A percentile compares a stretch with the other conserved stretches of the same genome.
phyloP scores from a whole-genome alignment of 2,329 filamentous ascomycete species.

The Fusarium xylarioides region DNA sequence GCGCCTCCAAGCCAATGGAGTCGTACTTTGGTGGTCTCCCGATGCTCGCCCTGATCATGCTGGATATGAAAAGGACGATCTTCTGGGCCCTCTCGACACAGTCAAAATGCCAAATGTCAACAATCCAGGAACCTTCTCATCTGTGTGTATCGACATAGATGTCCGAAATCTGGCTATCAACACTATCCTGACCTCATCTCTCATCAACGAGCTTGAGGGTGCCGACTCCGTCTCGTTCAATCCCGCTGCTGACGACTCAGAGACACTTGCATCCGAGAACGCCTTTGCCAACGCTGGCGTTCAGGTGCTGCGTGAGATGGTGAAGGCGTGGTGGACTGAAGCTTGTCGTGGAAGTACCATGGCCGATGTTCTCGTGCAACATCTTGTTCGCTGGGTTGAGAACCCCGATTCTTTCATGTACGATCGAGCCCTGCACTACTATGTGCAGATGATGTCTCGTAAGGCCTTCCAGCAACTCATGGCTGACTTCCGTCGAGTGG shows the following conservation, averaged over 20 bases:
- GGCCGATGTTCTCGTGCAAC: slow-evolving; percentile 97
- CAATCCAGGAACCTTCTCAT: slow-evolving; percentile 91
- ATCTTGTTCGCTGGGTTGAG: slow-evolving; percentile 97
- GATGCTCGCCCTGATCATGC: slow-evolving; percentile 91
- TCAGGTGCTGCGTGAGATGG: slow-evolving; percentile 93
- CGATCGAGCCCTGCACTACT: slow-evolving; percentile 92
- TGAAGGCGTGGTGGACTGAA: slow-evolving; percentile 98
- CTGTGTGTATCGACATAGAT: slow-evolving; percentile 94
- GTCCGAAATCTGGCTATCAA: slow-evolving; percentile 97
- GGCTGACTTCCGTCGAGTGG: slow-evolving; percentile 94
- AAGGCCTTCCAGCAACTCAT: slow-evolving; percentile 98
- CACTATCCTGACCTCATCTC: slow-evolving; percentile 93
- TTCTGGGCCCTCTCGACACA: slow-evolving; percentile 81
- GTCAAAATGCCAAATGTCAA: slow-evolving; percentile 95
- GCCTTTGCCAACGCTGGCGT: slow-evolving; percentile 94
- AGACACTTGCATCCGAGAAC: slow-evolving; percentile 80
- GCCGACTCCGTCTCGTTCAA: slow-evolving; percentile 88
- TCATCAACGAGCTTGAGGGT: slow-evolving; percentile 96
- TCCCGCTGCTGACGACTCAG: slow-evolving; percentile 52
- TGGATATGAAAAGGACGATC: slow-evolving; percentile 92
- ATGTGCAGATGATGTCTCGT: slow-evolving; percentile 97
- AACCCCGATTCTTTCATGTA: slow-evolving; percentile 94
- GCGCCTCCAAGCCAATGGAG: slow-evolving; percentile 86
- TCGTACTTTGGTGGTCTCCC: slow-evolving; percentile 96
- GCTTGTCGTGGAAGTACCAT: slow-evolving; percentile 90